Conservation (phyloP, 805 yeast species). For the Phaffomyces thermotolerans region DNA sequence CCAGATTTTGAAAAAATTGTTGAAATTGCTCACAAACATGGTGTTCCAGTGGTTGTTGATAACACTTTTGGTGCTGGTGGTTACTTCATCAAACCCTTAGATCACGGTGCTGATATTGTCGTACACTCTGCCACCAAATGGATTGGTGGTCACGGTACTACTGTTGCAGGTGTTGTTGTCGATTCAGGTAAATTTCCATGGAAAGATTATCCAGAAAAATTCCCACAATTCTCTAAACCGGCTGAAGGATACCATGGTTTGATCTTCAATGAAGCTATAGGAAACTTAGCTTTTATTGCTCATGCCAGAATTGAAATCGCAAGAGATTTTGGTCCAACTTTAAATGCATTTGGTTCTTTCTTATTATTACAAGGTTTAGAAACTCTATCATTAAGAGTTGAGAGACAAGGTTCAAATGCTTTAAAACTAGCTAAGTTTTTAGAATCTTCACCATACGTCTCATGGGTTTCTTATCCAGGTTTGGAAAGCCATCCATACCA, state of each 20-base stretch:
- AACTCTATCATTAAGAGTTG: conserved; percentile 88
- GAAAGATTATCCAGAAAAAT: conserved; percentile 75
- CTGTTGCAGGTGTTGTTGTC: conserved; percentile 85
- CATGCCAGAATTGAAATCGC: conserved; percentile 77
- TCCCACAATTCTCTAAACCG: conserved; percentile 87
- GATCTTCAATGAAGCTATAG: conserved; percentile 73
- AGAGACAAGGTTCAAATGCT: conserved; percentile 84
- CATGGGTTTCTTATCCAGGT: conserved; percentile 93
- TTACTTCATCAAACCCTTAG: conserved; percentile 72
- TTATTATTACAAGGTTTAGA: conserved; percentile 86
- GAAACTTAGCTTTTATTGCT: conserved; percentile 69
- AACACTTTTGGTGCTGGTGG: conserved; percentile 98
- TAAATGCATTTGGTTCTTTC: conserved; percentile 86
- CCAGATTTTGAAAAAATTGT: conserved; percentile 82
- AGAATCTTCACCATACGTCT: conserved; percentile 64
- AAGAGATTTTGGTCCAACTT: conserved; percentile 87
- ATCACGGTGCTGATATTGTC: conserved; percentile 86
- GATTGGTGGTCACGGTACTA: conserved; percentile 97
- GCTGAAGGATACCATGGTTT: conserved; percentile 92
- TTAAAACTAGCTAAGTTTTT: conserved; percentile 71
- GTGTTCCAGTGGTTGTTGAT: conserved; percentile 87
- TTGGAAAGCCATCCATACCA: conserved; percentile 71
- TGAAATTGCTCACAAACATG: conserved; percentile 75
- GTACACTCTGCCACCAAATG: conserved; percentile 95
- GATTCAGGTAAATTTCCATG: conserved; percentile 94